Evolutionary conservation across 2,329 filamentous ascomycete genomes (phyloP).

Genomic region (Teratosphaeria destructans): DNA sequence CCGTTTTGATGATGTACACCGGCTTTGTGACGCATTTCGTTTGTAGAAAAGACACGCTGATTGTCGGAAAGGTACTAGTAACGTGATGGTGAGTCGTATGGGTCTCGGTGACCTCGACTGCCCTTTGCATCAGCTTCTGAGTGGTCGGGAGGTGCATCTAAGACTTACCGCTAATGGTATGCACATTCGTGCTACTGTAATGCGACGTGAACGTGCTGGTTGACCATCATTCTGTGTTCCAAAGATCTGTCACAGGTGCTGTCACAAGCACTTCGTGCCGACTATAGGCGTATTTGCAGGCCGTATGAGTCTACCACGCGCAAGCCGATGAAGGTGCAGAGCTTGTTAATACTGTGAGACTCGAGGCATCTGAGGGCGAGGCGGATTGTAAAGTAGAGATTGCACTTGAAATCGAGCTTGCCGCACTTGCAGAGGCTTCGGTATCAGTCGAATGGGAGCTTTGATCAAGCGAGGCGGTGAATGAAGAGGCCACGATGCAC

Average conservation of each 20-base stretch:
- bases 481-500: neutral
- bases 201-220: neutral
- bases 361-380: neutral
- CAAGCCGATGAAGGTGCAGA: neutral
- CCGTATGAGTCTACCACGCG: neutral
- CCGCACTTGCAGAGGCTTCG: neutral
- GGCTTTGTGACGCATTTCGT: neutral
- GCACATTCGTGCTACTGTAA: neutral
- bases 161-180: neutral
- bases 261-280: neutral
- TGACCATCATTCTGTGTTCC: neutral
- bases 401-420: neutral
- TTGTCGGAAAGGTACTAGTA: neutral
- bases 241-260: neutral
- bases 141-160: neutral
- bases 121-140: neutral
- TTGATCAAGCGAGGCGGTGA: neutral
- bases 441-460: neutral
- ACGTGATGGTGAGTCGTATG: neutral
- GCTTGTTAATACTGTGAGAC: neutral
- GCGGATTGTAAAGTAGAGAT: neutral
- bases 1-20: neutral
- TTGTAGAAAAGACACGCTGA: neutral
- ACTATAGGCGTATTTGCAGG: neutral
- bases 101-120: neutral